Conservation (phyloP, 495 filamentous ascomycete genomes). For the Lichina pygmaea region DNA sequence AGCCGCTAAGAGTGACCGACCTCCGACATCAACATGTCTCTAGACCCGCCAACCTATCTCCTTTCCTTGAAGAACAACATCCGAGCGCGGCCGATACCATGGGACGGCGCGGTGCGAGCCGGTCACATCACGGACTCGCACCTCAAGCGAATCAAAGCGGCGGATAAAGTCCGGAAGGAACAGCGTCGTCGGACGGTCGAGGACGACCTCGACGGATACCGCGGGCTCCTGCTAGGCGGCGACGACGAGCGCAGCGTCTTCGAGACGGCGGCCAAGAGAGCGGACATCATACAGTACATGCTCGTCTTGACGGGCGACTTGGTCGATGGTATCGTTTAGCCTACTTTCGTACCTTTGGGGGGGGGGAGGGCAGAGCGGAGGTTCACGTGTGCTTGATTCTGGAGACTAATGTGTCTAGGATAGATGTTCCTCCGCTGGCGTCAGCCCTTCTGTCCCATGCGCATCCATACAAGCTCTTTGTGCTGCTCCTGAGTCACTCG, state of each 20-base stretch:
- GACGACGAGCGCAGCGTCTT: constrained; percentile 48
- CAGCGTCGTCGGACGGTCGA: constrained; percentile 64
- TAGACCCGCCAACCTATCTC: constrained; percentile 78
- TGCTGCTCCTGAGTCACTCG: constrained; percentile 62
- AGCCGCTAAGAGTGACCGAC: too few relatives aligned
- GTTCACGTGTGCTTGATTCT: constrained; percentile 3
- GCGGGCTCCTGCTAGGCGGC: constrained; percentile 48
- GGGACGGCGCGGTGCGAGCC: constrained; percentile 88
- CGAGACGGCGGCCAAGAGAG: constrained; percentile 47
- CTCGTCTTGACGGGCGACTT: constrained; percentile 73
- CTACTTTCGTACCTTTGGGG: not conserved
- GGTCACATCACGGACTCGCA: constrained; percentile 85
- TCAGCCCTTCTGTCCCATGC: constrained; percentile 46
- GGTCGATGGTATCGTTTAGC: constrained; percentile 36
- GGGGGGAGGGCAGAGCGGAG: too few relatives aligned
- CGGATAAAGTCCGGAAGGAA: constrained; percentile 84
- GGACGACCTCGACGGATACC: constrained; percentile 49
- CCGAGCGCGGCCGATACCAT: constrained; percentile 76
- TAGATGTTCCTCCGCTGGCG: constrained; percentile 55
- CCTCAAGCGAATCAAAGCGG: constrained; percentile 85
- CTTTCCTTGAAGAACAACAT: constrained; percentile 85
- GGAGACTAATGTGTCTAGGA: not conserved
- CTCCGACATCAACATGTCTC: constrained; percentile 32
- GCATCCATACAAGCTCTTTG: constrained; percentile 59
- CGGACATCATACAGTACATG: constrained; percentile 84